Base-by-base conservation (phyloP, 805 yeast species). In the Candida ficus region DNA sequence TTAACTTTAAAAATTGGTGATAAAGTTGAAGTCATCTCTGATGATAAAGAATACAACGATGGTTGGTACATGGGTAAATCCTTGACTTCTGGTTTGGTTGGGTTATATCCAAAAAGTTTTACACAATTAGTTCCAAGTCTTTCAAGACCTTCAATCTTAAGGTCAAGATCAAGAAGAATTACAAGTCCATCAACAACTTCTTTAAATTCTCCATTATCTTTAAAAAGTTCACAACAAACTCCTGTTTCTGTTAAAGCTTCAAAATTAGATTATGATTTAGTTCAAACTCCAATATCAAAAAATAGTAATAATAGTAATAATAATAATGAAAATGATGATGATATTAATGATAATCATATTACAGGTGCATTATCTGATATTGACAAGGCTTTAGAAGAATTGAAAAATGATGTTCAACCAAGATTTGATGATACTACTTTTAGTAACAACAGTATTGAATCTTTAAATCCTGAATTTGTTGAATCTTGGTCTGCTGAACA, bases 51-150 rank as follows among this genome's bases (percentile, higher is more conserved):
- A 56, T 93, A 84, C 61, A 84, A 86, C 53, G 98, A 93, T 62
- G 97, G 98, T 14, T 93, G 99, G 99, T 93, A 83, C 57, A 83
- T 86, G 73, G 96, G 96, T 4, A 80, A 78, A 44, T 90, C 90
- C 52, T 57, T 87, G 37, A 56, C 75, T 37, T 80, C 91, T 0
- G 75, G 77, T 39, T 73, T 76, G 39, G 91, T 87, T 11, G 99
- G 99, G 0, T 66, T 91, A 31, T 93, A 89, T 56, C 99, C 99
- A 12, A 85, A 84, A 49, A 78, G 88, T 4, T 91, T 91, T 61
- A 90, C 97, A 2, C 81, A 81, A 50, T 57, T 74, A 9, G 61
- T 66, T 5, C 64, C 62, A 22, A 52, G 60, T 14, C 57, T 61
- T 18, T 48, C 61, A 14, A 62, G 60, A 41, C 76, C 80, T 1